Percentiles rank a stretch among this genome's conserved stretches.
These are phyloP conservation scores for Aphanoascus verrucosus DNA, from an alignment of 2,329 filamentous ascomycete genomes.

Conservation along the genomic window DNA sequence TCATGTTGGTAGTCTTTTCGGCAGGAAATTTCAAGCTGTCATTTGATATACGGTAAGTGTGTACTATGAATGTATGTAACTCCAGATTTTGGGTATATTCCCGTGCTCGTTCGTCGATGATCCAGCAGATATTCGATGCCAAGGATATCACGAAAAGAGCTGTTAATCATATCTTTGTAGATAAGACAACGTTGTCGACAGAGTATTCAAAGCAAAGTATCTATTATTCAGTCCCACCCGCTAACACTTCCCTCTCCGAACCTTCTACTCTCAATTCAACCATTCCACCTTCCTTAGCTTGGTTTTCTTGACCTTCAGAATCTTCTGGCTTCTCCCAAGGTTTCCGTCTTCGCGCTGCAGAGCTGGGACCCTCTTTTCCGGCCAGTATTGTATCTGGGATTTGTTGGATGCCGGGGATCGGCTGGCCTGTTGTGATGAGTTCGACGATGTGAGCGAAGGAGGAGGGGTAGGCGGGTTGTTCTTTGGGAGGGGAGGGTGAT, in stretches of 20 bases:
- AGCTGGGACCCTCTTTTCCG: constrained; percentile 52
- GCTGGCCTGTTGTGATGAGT: constrained; percentile 68
- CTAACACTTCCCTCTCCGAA: background rate
- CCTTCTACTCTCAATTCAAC: background rate
- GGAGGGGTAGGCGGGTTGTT: constrained; percentile 62
- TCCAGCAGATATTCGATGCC: no score
- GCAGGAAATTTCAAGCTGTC: no score
- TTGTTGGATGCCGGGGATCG: constrained; percentile 76
- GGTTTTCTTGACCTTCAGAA: background rate
- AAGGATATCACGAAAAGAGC: background rate
- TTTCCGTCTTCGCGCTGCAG: constrained; percentile 48
- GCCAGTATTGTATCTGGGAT: constrained; percentile 70
- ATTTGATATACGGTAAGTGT: no score
- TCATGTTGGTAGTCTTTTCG: no score
- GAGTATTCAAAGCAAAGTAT: background rate
- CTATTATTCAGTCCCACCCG: background rate
- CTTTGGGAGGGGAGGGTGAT: constrained; percentile 15
- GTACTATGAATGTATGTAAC: no score
- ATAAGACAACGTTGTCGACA: background rate
- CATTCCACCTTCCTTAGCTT: background rate
- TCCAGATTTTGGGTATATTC: no score
- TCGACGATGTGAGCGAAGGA: constrained; percentile 79
- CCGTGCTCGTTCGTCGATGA: no score
- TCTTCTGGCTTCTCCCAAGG: constrained; percentile 66
- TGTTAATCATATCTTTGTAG: background rate